Percentiles rank a stretch among this genome's conserved stretches.
phyloP scores from a whole-genome alignment of 2,329 filamentous ascomycete genomes.

The Phialophora verrucosa region DNA sequence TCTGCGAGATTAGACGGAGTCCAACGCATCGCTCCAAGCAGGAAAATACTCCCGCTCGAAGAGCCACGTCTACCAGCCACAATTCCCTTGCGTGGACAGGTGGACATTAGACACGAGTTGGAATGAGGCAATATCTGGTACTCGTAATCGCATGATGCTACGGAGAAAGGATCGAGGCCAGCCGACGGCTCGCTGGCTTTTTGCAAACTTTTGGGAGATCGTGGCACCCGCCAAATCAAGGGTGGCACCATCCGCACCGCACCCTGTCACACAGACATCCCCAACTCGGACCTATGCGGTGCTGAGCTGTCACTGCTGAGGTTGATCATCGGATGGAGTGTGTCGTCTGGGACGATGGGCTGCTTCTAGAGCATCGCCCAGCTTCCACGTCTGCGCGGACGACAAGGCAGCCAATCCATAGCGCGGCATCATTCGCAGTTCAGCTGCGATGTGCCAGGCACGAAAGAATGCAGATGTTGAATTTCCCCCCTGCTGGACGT shows the following conservation, averaged over 20 bases:
- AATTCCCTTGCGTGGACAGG: neutral
- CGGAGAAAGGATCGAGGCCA: neutral
- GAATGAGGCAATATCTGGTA: neutral
- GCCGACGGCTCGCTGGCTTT: neutral
- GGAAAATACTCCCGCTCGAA: neutral
- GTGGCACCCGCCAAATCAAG: conserved; percentile 11
- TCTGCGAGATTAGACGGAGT: conserved; percentile 3
- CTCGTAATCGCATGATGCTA: neutral
- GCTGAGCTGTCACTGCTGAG: conserved; percentile 3
- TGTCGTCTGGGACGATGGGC: neutral
- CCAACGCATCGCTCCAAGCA: neutral
- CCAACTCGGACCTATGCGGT: neutral
- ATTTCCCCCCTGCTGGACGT: conserved; percentile 19
- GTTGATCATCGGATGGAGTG: neutral
- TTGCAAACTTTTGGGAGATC: neutral
- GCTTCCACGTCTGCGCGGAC: conserved; percentile 11
- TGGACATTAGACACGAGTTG: neutral
- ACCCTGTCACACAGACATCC: conserved; percentile 19
- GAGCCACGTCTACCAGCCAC: neutral
- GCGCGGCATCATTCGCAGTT: neutral
- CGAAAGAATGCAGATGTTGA: conserved; percentile 6
- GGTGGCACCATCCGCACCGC: conserved; percentile 1
- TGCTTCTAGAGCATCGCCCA: conserved; percentile 17
- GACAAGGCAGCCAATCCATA: conserved; percentile 26
- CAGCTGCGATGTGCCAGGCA: conserved; percentile 19